phyloP scores from a whole-genome alignment of 495 filamentous ascomycete species.

The Penicillium manginii region DNA sequence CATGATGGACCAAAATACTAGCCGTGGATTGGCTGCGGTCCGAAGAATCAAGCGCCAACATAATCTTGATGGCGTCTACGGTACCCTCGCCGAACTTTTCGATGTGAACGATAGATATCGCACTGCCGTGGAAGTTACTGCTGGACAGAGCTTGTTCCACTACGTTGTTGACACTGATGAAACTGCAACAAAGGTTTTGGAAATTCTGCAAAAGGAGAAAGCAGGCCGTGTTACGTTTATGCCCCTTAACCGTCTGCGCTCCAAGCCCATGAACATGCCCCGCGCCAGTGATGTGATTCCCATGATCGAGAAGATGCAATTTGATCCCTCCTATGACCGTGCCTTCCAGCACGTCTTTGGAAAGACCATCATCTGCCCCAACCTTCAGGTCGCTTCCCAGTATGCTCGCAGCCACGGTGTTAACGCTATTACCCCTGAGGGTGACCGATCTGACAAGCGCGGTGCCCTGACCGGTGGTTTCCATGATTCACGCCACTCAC shows the following conservation, averaged over 20 bases:
- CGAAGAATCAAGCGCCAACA: conserved; percentile 75
- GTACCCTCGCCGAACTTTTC: conserved; percentile 88
- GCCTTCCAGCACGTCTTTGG: conserved; percentile 95
- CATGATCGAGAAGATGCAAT: conserved; percentile 84
- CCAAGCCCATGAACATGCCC: conserved; percentile 72
- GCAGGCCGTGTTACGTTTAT: conserved; percentile 94
- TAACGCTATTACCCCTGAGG: conserved; percentile 90
- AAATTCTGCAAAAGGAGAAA: conserved; percentile 75
- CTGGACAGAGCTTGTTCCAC: conserved; percentile 91
- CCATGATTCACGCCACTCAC: conserved; percentile 79
- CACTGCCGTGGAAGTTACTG: conserved; percentile 89
- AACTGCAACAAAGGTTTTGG: conserved; percentile 79
- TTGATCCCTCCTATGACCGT: conserved; percentile 73
- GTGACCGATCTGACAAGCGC: conserved; percentile 90
- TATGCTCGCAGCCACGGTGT: conserved; percentile 90
- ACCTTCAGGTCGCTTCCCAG: conserved; percentile 79
- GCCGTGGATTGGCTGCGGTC: conserved; percentile 80
- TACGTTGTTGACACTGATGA: conserved; percentile 93
- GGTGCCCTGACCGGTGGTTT: conserved; percentile 95
- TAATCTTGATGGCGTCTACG: conserved; percentile 85
- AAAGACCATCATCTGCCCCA: conserved; percentile 92
- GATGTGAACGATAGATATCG: conserved; percentile 83
- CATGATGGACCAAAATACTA: conserved; percentile 87
- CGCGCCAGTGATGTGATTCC: conserved; percentile 84
- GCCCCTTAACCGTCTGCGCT: conserved; percentile 79